Evolutionary conservation across 108 stramenopile species (phyloP), one percentile per base, ranked within the genome.

Genomic region (Fragilariopsis cylindrus): DNA sequence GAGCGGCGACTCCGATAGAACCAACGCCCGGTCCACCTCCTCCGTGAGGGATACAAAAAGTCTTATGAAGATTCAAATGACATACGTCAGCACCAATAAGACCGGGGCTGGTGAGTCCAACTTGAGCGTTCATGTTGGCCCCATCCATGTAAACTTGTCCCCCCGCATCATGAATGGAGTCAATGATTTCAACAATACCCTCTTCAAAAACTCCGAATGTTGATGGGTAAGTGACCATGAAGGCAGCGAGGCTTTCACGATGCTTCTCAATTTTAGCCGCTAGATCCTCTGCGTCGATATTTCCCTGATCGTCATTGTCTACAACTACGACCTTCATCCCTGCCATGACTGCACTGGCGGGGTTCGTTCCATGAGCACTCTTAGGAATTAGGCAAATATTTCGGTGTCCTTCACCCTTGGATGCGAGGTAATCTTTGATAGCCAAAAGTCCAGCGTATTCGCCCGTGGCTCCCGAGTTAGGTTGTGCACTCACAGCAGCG

Each of bases 131-230:
- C 97, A 99, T 97, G 88, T 99, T 99, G 64, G 99, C 99, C 60
- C 99, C 99, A 74, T 99, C 98, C 97, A 98, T 98, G 95, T 98
- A 99, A 42, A 98, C 98, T 67, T 98, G 96, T 19, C 98, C 99
- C 30, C 99, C 99, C 18, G 94, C 88, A 30, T 90, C 88, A 75
- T 99, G 98, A 48, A 97, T 87, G 54, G 80, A 81, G 53, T 89
- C 90, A 69, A 88, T 86, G 47, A 98, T 94, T 57, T 98, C 96
- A 15, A 89, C 85, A 79, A 99, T 95, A 41, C 88, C 86, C 65
- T 97, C 98, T 81, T 99, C 99, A 76, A 97, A 99, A 48, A 98
- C 97, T 73, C 99, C 99, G 80, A 98, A 99, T 2, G 99, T 99
- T 12, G 96, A 97, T 18, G 99, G 97, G 85, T 99, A 99, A 7